phyloP scores from a whole-genome alignment of 352 stramenopile species.

The Pythium monospermum region DNA sequence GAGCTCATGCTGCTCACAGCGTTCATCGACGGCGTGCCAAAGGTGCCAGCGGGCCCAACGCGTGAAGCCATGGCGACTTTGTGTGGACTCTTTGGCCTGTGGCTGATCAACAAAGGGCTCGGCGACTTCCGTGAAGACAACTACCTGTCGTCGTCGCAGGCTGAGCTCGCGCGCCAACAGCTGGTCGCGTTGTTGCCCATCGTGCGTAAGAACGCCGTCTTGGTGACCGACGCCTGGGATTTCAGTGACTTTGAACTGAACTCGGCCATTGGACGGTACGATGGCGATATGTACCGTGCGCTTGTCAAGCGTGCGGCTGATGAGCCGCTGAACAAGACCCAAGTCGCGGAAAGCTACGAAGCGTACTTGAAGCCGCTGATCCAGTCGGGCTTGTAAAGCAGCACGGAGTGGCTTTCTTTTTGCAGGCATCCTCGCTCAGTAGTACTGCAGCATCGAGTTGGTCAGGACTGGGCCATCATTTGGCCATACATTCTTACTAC shows the following conservation, averaged over 20 bases:
- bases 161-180: constrained; percentile 28
- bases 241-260: constrained; percentile 58
- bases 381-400: constrained; percentile 19
- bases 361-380: constrained; percentile 36
- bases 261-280: constrained; percentile 67
- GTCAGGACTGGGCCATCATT: too few species aligned
- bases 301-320: constrained; percentile 38
- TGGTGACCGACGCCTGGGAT: constrained; percentile 38
- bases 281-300: constrained; percentile 67
- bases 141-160: constrained; percentile 47
- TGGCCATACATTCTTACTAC: too few species aligned
- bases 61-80: constrained; percentile 26
- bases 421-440: background rate
- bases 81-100: constrained; percentile 41
- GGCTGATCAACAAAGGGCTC: constrained; percentile 39
- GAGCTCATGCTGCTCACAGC: constrained; percentile 40
- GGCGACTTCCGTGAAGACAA: constrained; percentile 53
- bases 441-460: too few species aligned
- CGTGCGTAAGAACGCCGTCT: constrained; percentile 40
- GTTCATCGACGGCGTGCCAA: constrained; percentile 26
- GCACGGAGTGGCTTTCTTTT: background rate
- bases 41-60: constrained; percentile 24
- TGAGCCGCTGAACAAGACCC: constrained; percentile 55
- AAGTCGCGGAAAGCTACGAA: constrained; percentile 52
- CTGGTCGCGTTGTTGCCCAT: constrained; percentile 29